Base-by-base conservation (phyloP, 331 rosid genomes). In the Malus hybrid region DNA sequence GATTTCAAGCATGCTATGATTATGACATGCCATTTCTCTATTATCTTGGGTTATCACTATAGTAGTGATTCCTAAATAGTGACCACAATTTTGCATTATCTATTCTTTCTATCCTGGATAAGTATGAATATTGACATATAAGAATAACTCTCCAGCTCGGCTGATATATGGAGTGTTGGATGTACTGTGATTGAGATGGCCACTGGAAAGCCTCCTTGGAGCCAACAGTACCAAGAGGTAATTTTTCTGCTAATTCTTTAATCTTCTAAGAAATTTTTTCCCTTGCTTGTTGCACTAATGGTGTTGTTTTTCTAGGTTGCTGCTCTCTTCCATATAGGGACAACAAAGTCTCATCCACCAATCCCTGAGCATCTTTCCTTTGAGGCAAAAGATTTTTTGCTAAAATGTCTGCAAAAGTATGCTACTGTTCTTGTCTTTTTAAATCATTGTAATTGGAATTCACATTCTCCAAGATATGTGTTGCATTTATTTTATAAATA, bases 131-230 rank as follows among this genome's bases (percentile, higher is more conserved):
- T 75, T 79, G 57, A 72, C 81, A 57, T 73, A 62, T 76, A 68
- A 26, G 63, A 69, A 70, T 36, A 58, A 29, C 76, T 77, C 63
- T 80, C 81, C 77, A 96, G 99, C 83, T 92, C 99, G 83, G 99
- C 99, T 75, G 99, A 96, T 80, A 96, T 96, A 85, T 96, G 99
- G 99, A 93, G 98, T 3, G 99, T 96, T 78, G 99, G 98, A 33
- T 96, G 99, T 81, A 96, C 99, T 36, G 94, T 96, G 71, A 96
- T 96, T 77, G 99, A 96, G 88, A 96, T 96, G 99, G 97, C 98
- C 83, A 92, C 98, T 1, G 98, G 98, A 81, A 92, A 96, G 77
- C 99, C 99, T 84, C 99, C 99, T 36, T 96, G 99, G 99, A 96
- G 98, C 73, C 97, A 96, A 82, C 98, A 96, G 84, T 96, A 89